phyloP scores from a whole-genome alignment of 768 basidiomycete species.

The Agaricus bisporus region DNA sequence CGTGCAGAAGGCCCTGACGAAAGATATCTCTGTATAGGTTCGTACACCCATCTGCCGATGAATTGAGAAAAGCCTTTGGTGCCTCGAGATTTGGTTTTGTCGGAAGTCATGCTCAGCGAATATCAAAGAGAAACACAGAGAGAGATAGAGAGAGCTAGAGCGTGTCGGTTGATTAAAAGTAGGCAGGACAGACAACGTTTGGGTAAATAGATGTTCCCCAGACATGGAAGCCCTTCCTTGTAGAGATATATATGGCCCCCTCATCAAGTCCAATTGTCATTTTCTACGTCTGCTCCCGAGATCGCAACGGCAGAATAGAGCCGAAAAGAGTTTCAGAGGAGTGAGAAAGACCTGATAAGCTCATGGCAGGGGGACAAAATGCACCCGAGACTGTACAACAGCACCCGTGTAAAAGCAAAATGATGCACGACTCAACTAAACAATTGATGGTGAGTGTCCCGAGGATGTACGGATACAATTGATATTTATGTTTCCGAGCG shows the following conservation, averaged over 20 bases:
- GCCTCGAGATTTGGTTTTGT: background rate
- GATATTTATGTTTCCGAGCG: background rate
- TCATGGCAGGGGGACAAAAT: background rate
- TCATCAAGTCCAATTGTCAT: background rate
- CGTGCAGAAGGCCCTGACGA: background rate
- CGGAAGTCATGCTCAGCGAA: background rate
- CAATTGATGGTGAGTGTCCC: background rate
- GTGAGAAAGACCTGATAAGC: no score
- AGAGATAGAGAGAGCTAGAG: background rate
- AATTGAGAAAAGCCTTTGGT: constrained; percentile 6
- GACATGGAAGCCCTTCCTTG: background rate
- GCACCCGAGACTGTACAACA: constrained; percentile 6
- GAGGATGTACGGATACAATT: constrained; percentile 3
- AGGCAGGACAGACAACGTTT: background rate
- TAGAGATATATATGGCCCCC: background rate
- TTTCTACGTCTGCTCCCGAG: background rate
- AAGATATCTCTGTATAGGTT: constrained; percentile 1
- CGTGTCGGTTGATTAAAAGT: background rate
- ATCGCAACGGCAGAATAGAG: background rate
- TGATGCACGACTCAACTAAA: background rate
- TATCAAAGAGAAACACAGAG: background rate
- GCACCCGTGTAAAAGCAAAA: constrained; percentile 2
- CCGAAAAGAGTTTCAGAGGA: background rate
- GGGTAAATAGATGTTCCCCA: no score
- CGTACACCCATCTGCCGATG: constrained; percentile 1